Percentiles rank a stretch among this genome's conserved stretches.
phyloP scores from a whole-genome alignment of 129 eudicot genomes.

The Logfia minima region DNA sequence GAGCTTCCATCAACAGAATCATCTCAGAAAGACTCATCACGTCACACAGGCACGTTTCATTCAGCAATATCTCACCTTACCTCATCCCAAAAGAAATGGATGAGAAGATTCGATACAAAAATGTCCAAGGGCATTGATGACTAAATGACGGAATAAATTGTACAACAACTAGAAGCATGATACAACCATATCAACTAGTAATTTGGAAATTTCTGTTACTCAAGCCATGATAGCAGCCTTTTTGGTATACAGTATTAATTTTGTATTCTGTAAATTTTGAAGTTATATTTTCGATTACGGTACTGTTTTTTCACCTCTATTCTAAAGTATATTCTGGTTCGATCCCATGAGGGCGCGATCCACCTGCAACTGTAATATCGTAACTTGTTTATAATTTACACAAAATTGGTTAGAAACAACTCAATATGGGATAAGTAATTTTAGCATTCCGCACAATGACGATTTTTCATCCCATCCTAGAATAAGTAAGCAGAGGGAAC shows the following conservation, averaged over 20 bases:
- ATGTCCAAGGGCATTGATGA: constrained; percentile 34
- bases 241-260: constrained; percentile 14
- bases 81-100: constrained; percentile 68
- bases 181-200: background rate
- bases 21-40: constrained; percentile 32
- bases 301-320: constrained; percentile 5
- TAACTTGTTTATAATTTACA: background rate
- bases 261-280: constrained; percentile 18
- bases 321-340: background rate
- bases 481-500: too few relatives aligned
- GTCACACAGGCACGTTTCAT: constrained; percentile 14
- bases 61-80: constrained; percentile 39
- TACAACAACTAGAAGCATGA: constrained; percentile 8
- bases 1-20: constrained; percentile 58
- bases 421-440: background rate
- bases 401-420: background rate
- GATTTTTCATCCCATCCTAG: background rate
- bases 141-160: background rate
- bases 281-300: background rate
- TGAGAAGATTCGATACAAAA: constrained; percentile 54
- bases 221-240: constrained; percentile 19
- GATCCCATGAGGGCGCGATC: background rate
- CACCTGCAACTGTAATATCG: background rate
- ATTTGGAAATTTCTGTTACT: constrained; percentile 9
- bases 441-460: background rate